A percentile compares a stretch with the other conserved stretches of the same genome.
Evolutionary conservation across 202 grass and related monocot genomes (phyloP).

Genomic region (Setaria italica): DNA sequence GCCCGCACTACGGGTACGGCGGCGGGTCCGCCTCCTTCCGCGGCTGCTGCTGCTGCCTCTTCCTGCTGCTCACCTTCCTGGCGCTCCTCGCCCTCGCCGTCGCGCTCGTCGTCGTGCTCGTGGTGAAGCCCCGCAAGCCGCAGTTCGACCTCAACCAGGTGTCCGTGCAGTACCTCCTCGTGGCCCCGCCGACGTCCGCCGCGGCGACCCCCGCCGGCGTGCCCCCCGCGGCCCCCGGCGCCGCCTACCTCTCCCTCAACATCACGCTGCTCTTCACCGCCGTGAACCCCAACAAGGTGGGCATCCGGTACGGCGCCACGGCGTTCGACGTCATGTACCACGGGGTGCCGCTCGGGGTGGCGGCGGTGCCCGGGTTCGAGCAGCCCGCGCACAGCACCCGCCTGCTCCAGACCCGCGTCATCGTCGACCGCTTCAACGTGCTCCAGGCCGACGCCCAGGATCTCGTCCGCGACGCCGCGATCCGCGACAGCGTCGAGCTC

Average conservation of each 20-base stretch:
- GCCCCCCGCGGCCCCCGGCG: slow-evolving; percentile 36
- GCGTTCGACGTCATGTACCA: slow-evolving; percentile 94
- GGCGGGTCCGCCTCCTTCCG: slow-evolving; percentile 74
- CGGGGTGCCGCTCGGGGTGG: slow-evolving; percentile 92
- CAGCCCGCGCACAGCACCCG: slow-evolving; percentile 89
- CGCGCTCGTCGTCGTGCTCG: slow-evolving; percentile 85
- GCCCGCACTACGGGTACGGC: slow-evolving; percentile 75
- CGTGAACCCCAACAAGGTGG: slow-evolving; percentile 94
- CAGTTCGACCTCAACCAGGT: slow-evolving; percentile 99
- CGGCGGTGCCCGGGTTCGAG: slow-evolving; percentile 81
- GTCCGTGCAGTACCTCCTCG: slow-evolving; percentile 92
- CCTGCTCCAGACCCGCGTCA: slow-evolving; percentile 81
- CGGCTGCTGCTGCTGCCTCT: slow-evolving; percentile 92
- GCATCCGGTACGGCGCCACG: slow-evolving; percentile 83
- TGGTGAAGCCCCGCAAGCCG: slow-evolving; percentile 94
- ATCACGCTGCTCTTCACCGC: slow-evolving; percentile 95
- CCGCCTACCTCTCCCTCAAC: slow-evolving; percentile 96
- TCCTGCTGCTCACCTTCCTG: slow-evolving; percentile 88
- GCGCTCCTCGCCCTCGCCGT: slow-evolving; percentile 85
- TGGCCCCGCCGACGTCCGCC: slow-evolving; percentile 64
- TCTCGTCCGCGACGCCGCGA: slow-evolving; percentile 82
- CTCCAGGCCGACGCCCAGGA: slow-evolving; percentile 90
- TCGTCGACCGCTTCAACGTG: slow-evolving; percentile 95
- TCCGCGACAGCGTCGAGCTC: slow-evolving; percentile 91
- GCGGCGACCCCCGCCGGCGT: slow-evolving; percentile 26